A percentile compares a stretch with the other conserved stretches of the same genome.
Conservation (phyloP, 371 early-diverging fungal species). For the Conidiobolus incongruus region DNA sequence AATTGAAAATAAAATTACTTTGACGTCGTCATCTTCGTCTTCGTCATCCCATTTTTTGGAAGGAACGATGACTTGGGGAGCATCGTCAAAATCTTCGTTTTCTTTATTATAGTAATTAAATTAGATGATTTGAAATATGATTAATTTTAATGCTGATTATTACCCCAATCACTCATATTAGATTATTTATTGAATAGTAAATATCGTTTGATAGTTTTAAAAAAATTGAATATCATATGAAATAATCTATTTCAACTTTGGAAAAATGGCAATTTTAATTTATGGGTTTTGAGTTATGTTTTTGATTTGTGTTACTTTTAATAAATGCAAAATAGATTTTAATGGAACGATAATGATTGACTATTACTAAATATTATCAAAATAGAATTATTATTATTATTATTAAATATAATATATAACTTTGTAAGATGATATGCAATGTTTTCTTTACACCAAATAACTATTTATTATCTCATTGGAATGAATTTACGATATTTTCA, state of each 20-base stretch:
- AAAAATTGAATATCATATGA: background rate
- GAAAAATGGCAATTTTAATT: background rate
- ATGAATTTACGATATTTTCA: too few relatives aligned
- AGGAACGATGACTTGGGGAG: constrained; percentile 12
- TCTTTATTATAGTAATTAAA: too few relatives aligned
- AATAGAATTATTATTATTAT: background rate
- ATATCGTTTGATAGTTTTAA: background rate
- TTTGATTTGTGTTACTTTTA: background rate
- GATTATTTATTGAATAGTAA: constrained; percentile 2
- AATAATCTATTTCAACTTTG: background rate
- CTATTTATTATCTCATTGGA: too few relatives aligned
- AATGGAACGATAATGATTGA: too few relatives aligned
- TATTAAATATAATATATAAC: background rate
- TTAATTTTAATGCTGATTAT: constrained; percentile 5
- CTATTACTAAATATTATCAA: too few relatives aligned
- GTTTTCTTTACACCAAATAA: too few relatives aligned
- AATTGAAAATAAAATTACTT: constrained; percentile 11
- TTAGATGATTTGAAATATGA: background rate
- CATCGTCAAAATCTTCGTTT: constrained; percentile 15
- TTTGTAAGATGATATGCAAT: too few relatives aligned
- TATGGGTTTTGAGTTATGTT: background rate
- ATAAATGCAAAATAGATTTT: background rate
- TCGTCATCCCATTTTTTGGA: constrained; percentile 65
- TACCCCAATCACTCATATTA: constrained; percentile 47
- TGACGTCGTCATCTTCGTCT: constrained; percentile 47